Conservation (phyloP, 2,329 filamentous ascomycete genomes). For the Elsinoe batatas region DNA sequence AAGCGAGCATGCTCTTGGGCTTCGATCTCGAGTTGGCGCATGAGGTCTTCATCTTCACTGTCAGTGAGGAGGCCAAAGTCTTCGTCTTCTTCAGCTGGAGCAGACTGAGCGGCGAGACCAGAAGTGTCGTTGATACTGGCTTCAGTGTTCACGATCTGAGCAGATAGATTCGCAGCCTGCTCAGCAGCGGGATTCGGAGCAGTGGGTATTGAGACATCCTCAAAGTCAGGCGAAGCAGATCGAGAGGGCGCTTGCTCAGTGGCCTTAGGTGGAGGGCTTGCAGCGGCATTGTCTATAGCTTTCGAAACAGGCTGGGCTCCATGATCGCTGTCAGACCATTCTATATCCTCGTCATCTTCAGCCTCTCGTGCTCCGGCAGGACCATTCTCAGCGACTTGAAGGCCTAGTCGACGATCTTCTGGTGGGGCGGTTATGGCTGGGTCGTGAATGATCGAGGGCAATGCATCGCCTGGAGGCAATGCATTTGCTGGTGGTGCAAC, state of each 20-base stretch:
- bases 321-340: conserved; percentile 47
- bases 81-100: conserved; percentile 23
- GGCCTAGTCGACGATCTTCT: conserved; percentile 6
- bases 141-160: background rate
- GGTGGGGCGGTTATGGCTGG: background rate
- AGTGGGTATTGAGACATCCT: conserved; percentile 37
- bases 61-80: conserved; percentile 54
- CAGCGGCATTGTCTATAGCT: conserved; percentile 15
- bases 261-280: conserved; percentile 17
- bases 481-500: conserved; percentile 31
- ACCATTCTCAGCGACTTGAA: conserved; percentile 13
- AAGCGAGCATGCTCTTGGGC: conserved; percentile 91
- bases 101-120: conserved; percentile 19
- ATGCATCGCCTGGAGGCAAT: conserved; percentile 14
- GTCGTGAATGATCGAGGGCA: conserved; percentile 12
- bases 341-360: conserved; percentile 29
- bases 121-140: background rate
- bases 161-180: background rate
- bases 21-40: conserved; percentile 78
- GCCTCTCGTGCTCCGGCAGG: conserved; percentile 15
- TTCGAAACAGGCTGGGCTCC: conserved; percentile 17
- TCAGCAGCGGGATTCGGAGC: background rate
- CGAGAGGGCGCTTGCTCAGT: conserved; percentile 11
- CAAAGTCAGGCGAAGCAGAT: conserved; percentile 35
- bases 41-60: conserved; percentile 81